phyloP scores from a whole-genome alignment of 2,329 filamentous ascomycete genomes.

The Pseudogymnoascus verrucosus region DNA sequence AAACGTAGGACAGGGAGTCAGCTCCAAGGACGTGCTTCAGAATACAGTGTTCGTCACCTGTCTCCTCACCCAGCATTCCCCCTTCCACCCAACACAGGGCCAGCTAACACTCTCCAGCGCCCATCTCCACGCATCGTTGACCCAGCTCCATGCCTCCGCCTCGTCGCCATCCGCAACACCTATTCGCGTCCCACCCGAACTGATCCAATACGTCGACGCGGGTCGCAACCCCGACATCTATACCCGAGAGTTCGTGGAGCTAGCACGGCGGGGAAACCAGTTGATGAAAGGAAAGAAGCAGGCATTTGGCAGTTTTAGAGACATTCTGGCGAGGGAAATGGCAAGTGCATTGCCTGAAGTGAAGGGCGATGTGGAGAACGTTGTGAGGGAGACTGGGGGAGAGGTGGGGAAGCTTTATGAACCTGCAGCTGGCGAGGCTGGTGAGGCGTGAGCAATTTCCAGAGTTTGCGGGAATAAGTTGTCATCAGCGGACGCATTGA shows the following conservation, averaged over 20 bases:
- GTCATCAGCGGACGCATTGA: neutral
- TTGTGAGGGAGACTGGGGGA: conserved; percentile 22
- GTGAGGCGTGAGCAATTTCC: neutral
- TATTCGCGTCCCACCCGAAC: conserved; percentile 50
- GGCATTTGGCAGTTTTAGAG: conserved; percentile 53
- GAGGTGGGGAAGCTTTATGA: conserved; percentile 7
- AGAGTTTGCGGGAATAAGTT: neutral
- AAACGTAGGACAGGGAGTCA: conserved; percentile 38
- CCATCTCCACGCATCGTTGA: conserved; percentile 34
- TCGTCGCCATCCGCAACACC: conserved; percentile 29
- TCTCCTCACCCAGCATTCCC: conserved; percentile 4
- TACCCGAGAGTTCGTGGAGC: conserved; percentile 65
- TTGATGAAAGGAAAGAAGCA: conserved; percentile 55
- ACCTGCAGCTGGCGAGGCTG: neutral
- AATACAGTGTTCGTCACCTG: conserved; percentile 39
- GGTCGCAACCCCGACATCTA: conserved; percentile 68
- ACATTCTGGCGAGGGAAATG: conserved; percentile 45
- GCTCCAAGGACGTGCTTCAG: conserved; percentile 44
- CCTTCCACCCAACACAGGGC: neutral
- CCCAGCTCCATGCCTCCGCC: conserved; percentile 35
- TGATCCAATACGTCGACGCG: conserved; percentile 62
- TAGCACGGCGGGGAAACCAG: conserved; percentile 58
- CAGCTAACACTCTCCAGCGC: conserved; percentile 25
- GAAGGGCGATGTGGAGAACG: conserved; percentile 23
- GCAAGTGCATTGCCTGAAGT: conserved; percentile 25